Conservation (phyloP, 805 yeast genomes). For the Yarrowia sp. region DNA sequence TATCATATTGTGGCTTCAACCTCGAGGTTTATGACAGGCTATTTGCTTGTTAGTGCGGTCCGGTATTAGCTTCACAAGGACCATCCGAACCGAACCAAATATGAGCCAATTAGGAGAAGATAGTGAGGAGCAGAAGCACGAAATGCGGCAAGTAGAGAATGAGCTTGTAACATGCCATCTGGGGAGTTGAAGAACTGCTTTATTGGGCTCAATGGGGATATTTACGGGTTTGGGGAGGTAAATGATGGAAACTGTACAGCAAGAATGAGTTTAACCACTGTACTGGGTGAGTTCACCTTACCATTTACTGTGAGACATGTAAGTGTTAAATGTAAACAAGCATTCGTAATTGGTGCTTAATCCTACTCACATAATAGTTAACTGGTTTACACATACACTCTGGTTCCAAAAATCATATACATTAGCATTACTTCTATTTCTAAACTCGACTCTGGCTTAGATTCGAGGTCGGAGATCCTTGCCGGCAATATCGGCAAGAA, state of each 20-base stretch:
- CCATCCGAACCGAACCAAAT: not conserved
- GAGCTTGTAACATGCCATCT: not conserved
- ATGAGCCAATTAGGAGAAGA: not conserved
- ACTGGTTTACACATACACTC: too few species aligned
- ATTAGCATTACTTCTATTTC: not conserved
- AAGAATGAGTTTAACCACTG: not conserved
- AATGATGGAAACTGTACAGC: too few species aligned
- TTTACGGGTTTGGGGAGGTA: too few species aligned
- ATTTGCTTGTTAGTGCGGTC: not conserved
- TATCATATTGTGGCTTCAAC: not conserved
- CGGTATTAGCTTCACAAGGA: not conserved
- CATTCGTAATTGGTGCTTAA: too few species aligned
- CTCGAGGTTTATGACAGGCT: not conserved
- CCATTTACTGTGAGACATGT: too few species aligned
- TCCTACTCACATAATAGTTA: too few species aligned
- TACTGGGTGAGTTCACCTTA: too few species aligned
- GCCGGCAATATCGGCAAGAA: constrained; percentile 26
- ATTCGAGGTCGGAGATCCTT: constrained; percentile 24
- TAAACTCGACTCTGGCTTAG: not conserved
- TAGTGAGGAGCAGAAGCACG: not conserved
- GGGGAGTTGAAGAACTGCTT: not conserved
- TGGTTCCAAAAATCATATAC: not conserved
- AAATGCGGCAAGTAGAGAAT: not conserved
- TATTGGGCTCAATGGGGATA: not conserved
- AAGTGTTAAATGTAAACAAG: too few species aligned